Evolutionary conservation across 805 yeast genomes (phyloP).

Genomic region (Suhomyces pyralidae): DNA sequence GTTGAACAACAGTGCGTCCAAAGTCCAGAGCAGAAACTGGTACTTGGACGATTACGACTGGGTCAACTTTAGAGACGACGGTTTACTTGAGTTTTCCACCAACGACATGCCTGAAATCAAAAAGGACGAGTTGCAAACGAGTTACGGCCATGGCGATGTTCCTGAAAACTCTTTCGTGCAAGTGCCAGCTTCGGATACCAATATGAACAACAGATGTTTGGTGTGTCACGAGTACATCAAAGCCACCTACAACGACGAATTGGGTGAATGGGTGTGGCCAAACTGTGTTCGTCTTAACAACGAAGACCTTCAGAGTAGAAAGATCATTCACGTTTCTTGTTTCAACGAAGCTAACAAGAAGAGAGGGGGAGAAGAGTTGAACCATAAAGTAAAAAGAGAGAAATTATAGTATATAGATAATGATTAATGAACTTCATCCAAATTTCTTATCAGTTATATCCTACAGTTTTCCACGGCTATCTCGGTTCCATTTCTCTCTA

Average conservation of each 20-base stretch:
- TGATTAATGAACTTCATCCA: slow-evolving; percentile 3
- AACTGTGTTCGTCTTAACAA: slow-evolving; percentile 39
- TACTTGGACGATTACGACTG: slow-evolving; percentile 70
- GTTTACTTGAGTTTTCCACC: slow-evolving; percentile 35
- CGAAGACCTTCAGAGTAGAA: slow-evolving; percentile 29
- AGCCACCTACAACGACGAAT: slow-evolving; percentile 41
- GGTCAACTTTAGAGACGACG: slow-evolving; percentile 70
- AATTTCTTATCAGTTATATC: background rate
- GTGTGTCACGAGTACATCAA: slow-evolving; percentile 43
- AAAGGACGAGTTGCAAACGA: slow-evolving; percentile 1
- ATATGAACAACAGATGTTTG: slow-evolving; percentile 39
- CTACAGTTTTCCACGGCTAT: background rate
- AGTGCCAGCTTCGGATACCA: slow-evolving; percentile 21
- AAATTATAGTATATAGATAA: slow-evolving; percentile 7
- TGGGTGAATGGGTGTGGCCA: slow-evolving; percentile 48
- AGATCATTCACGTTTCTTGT: slow-evolving; percentile 40
- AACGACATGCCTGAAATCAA: slow-evolving; percentile 4
- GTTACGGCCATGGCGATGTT: background rate
- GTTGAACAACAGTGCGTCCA: slow-evolving; percentile 31
- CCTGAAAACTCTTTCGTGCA: slow-evolving; percentile 9
- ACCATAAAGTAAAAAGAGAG: slow-evolving; percentile 22
- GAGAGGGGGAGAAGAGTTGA: slow-evolving; percentile 27
- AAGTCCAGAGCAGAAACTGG: slow-evolving; percentile 78
- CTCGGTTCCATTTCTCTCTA: too few relatives aligned
- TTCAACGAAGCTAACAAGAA: slow-evolving; percentile 37